Percentiles rank a stretch among this genome's conserved stretches.
Evolutionary conservation across 495 filamentous ascomycete species (phyloP).

Genomic region (Talaromyces borbonicus): DNA sequence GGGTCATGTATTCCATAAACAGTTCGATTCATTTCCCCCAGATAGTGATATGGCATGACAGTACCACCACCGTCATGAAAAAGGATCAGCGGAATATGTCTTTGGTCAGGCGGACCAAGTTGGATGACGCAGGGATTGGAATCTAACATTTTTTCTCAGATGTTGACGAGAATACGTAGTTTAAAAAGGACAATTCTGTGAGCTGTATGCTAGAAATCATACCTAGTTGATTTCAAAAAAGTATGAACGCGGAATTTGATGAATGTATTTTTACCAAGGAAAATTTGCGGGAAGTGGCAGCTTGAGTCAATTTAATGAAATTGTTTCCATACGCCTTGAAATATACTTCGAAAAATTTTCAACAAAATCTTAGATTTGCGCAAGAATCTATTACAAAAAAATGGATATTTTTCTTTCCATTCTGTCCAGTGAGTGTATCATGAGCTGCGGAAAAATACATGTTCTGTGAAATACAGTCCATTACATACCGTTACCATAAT

Average conservation of each 20-base stretch:
- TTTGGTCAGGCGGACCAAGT: neutral
- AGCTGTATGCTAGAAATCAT: no score
- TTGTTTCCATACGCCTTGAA: no score
- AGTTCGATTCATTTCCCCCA: neutral
- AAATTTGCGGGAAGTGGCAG: no score
- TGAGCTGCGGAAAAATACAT: neutral
- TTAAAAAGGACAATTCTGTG: no score
- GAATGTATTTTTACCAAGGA: no score
- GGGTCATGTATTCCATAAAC: conserved; percentile 1
- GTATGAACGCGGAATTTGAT: no score
- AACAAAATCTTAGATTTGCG: no score
- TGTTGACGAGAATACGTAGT: no score
- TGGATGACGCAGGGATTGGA: neutral
- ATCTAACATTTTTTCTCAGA: neutral
- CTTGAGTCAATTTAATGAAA: no score
- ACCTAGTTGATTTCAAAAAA: no score
- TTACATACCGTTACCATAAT: neutral
- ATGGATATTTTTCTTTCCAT: neutral
- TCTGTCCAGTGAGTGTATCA: neutral
- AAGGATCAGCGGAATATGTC: neutral
- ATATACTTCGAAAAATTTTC: no score
- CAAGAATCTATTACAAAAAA: neutral
- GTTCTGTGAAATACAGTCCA: neutral
- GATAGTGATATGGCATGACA: conserved; percentile 1
- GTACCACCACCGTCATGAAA: conserved; percentile 3